Base-by-base conservation (phyloP, 2,329 filamentous ascomycete species). In the Fusarium sp. region DNA sequence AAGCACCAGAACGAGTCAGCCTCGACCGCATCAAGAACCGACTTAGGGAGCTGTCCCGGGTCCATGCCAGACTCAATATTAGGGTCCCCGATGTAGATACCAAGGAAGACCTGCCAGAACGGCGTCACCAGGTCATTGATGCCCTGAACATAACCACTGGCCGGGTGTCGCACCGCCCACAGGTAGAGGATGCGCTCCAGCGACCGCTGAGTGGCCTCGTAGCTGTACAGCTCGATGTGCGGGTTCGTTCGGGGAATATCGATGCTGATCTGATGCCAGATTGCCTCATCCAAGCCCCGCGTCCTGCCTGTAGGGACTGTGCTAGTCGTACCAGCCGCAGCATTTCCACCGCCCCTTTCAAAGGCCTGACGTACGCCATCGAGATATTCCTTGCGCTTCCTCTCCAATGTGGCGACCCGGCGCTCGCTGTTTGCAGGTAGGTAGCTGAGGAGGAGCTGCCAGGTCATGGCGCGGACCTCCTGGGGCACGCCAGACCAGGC, bases 201-300 rank as follows among this genome's bases (percentile, higher is more conserved):
- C 1, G 95, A 98, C 64, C 95, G 88, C 82, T 99, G 97, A 1
- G 97, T 99, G 6, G 96, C 96, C 83, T 98, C 96, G 81, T 98
- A 98, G 75, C 94, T 91, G 84, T 99, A 99, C 0, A 99, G 88
- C 77, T 97, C 94, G 64, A 99, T 92, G 83, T 98, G 97, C 13
- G 97, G 97, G 81, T 98, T 98, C 5, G 97, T 99, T 60, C 97
- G 91, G 4, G 97, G 97, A 24, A 98, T 94, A 81, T 99, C 97
- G 80, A 99, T 99, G 83, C 95, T 98, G 84, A 99, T 98, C 81
- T 99, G 97, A 85, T 99, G 97, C 97, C 97, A 99, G 68, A 99
- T 92, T n/a, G 95, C 93, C 85, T 99, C 97, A 78, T 99, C 97
- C 20, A 99, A 85, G 3, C 95, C 96, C 71, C 90, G 85, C 9